Evolutionary conservation across 805 yeast species (phyloP).

Genomic region (Candida ponderosae): DNA sequence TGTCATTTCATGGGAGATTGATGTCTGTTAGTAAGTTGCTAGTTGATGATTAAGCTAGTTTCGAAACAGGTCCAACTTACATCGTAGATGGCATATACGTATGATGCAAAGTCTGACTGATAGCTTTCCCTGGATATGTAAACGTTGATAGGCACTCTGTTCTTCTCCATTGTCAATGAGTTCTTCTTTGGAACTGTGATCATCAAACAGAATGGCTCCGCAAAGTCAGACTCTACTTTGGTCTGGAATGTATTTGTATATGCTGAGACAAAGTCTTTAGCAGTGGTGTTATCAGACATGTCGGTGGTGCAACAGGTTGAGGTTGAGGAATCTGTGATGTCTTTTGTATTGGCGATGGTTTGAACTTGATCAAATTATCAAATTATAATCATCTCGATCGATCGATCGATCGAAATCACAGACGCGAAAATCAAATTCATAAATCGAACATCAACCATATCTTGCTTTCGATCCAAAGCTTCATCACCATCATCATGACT

Average conservation of each 20-base stretch:
- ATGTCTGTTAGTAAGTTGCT: slow-evolving; percentile 1
- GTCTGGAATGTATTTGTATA: too few relatives aligned
- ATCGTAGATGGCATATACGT: slow-evolving; percentile 34
- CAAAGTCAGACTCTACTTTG: not conserved
- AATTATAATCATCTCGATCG: too few relatives aligned
- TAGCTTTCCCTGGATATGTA: slow-evolving; percentile 26
- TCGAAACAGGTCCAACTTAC: slow-evolving; percentile 10
- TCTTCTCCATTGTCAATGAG: not conserved
- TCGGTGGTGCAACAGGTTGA: too few relatives aligned
- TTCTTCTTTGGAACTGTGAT: slow-evolving; percentile 5
- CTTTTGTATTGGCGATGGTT: too few relatives aligned
- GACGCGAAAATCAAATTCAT: too few relatives aligned
- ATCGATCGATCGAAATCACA: too few relatives aligned
- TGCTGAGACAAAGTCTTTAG: not conserved
- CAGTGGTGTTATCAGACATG: not conserved
- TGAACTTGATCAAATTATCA: too few relatives aligned
- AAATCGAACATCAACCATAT: too few relatives aligned
- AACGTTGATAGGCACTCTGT: slow-evolving; percentile 26
- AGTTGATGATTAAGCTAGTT: slow-evolving; percentile 1
- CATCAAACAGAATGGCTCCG: slow-evolving; percentile 5
- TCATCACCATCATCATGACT: not conserved
- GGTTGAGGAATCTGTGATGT: too few relatives aligned
- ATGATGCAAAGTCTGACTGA: slow-evolving; percentile 29
- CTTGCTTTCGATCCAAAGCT: too few relatives aligned
- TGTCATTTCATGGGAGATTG: not conserved